Evolutionary conservation across 768 basidiomycete genomes (phyloP), one percentile per base, ranked within the genome.

Genomic region (Gymnopilus junonius): DNA sequence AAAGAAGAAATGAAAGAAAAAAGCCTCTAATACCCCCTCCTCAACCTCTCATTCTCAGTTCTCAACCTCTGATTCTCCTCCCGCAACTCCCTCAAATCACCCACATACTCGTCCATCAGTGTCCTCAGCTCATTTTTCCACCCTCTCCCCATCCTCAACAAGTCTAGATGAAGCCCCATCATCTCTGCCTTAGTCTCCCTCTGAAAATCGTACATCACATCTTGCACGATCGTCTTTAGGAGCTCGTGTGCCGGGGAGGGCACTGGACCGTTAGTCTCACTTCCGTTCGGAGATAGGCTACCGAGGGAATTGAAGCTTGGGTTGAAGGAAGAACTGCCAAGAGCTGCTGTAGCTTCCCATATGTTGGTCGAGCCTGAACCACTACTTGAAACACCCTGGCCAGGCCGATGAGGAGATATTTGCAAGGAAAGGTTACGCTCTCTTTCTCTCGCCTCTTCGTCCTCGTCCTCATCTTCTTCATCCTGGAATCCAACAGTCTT

Each of bases 131-230:
- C 90, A 54, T 74, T 79, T 74, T 85, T 85, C 89, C 88, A 90
- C 25, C 82, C 83, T 34, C 88, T 76, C 1, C 90, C 89, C 87
- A 92, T 87, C 59, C 84, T 80, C 35, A 93, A 77, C 60, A 92
- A 69, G 69, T 93, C 91, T 63, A 93, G 69, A 74, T 93, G 92
- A 59, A 93, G 76, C 2, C 89, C 90, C 71, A 84, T 82, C 82
- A 92, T 85, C 79, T 92, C 88, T n/a, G 84, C 80, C 68, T 84
- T 82, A 23, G 85, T 87, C 72, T 92, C 90, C 65, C 82, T 79
- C 71, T 87, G 88, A 69, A 85, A 89, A 65, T 93, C 91, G 65
- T 82, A 85, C 86, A 93, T 86, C 61, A 86, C 88, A 58, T 92
- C 91, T 46, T 83, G 82, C 55, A 93, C 83, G 58, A 91, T 85